Evolutionary conservation across 306 rosid species (phyloP).

Genomic region (Cicer yamashitae): DNA sequence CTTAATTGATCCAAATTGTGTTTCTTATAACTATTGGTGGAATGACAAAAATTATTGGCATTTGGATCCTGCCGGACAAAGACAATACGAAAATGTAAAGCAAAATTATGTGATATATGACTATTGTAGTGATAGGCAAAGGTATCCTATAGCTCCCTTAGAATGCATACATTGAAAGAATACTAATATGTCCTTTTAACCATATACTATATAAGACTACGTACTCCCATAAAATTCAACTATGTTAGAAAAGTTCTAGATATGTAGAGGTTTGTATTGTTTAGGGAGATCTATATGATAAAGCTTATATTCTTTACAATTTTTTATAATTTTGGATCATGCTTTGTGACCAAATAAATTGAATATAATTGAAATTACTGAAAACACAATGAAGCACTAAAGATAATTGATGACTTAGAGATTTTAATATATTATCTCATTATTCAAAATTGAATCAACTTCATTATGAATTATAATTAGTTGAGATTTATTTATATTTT

Average conservation of each 20-base stretch:
- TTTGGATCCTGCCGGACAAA: constrained; percentile 32
- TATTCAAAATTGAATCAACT: too few relatives aligned
- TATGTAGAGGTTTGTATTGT: background rate
- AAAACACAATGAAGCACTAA: too few relatives aligned
- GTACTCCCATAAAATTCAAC: background rate
- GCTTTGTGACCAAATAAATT: background rate
- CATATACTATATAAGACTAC: constrained; percentile 5
- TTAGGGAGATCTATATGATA: too few relatives aligned
- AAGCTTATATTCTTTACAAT: background rate
- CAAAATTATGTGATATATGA: constrained; percentile 49
- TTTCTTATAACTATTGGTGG: constrained; percentile 52
- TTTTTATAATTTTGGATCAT: background rate
- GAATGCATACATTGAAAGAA: constrained; percentile 49
- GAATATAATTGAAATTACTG: too few relatives aligned
- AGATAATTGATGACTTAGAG: too few relatives aligned
- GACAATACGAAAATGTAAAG: constrained; percentile 45
- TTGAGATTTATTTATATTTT: too few relatives aligned
- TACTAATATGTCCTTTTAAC: background rate
- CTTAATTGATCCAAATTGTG: constrained; percentile 40
- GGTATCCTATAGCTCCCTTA: constrained; percentile 53
- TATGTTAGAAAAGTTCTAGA: background rate
- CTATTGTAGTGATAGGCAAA: constrained; percentile 55
- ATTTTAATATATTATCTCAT: too few relatives aligned
- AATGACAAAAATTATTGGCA: constrained; percentile 45
- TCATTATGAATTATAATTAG: too few relatives aligned